Percentiles rank a stretch among this genome's conserved stretches.
phyloP scores from a whole-genome alignment of 352 stramenopile species.

The Pythium phragmitis region DNA sequence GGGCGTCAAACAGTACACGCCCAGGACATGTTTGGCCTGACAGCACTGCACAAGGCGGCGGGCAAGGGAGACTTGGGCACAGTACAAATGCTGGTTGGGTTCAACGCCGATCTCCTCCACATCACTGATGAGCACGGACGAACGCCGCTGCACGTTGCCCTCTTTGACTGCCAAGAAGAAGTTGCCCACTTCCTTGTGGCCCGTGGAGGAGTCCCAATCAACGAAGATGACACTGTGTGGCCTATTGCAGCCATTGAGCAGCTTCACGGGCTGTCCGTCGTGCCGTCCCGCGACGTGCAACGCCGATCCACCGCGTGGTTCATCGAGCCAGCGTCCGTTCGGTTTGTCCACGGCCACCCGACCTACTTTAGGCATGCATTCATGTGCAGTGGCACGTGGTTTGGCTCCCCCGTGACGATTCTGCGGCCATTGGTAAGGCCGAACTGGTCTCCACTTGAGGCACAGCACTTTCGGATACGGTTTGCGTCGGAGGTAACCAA shows the following conservation, averaged over 20 bases:
- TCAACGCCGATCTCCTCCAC: background rate
- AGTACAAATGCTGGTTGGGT: background rate
- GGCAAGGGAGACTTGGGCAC: background rate
- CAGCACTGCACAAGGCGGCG: background rate
- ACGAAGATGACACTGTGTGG: conserved; percentile 6
- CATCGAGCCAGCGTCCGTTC: conserved; percentile 1
- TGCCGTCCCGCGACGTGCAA: background rate
- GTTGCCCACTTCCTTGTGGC: background rate
- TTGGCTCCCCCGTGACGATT: conserved; percentile 12
- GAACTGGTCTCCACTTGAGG: background rate
- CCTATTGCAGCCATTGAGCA: conserved; percentile 1
- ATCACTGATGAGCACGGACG: background rate
- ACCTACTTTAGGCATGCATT: background rate
- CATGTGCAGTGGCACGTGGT: conserved; percentile 2
- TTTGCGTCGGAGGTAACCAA: conserved; percentile 3
- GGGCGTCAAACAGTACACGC: background rate
- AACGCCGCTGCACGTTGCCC: background rate
- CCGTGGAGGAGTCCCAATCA: background rate
- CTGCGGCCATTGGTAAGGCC: background rate
- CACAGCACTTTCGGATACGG: background rate
- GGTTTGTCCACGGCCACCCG: conserved; percentile 1
- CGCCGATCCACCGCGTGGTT: conserved; percentile 5
- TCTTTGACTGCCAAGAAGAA: background rate
- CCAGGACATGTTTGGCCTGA: background rate
- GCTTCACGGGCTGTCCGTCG: conserved; percentile 3